These are phyloP conservation scores for Suhomyces tanzawaensis DNA, from an alignment of 805 yeast species.

Conservation along the genomic window DNA sequence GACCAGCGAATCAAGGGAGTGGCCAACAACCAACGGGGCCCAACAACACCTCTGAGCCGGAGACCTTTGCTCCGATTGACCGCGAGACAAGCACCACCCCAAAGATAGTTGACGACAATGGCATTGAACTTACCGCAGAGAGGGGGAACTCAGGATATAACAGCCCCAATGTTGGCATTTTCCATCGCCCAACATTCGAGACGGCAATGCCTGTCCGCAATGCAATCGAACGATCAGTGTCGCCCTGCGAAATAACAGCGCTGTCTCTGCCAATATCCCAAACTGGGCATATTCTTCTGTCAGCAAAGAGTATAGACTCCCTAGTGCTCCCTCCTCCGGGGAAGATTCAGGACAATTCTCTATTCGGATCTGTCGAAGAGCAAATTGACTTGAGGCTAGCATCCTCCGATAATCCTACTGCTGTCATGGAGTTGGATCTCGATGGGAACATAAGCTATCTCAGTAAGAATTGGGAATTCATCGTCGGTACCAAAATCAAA, in stretches of 20 bases:
- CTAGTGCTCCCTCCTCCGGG: neutral
- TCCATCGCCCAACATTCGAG: conserved; percentile 20
- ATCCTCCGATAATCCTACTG: conserved; percentile 66
- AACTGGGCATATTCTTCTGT: neutral
- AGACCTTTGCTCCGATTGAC: too few species aligned
- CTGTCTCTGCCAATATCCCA: conserved; percentile 3
- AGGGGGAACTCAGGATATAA: neutral
- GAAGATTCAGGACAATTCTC: neutral
- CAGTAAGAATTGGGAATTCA: conserved; percentile 72
- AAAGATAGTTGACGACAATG: too few species aligned
- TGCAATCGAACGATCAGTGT: conserved; percentile 31
- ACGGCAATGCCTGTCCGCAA: conserved; percentile 10
- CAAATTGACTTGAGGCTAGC: conserved; percentile 59
- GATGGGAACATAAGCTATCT: conserved; percentile 75
- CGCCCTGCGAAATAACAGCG: conserved; percentile 29
- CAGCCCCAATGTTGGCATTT: conserved; percentile 6
- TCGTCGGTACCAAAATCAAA: conserved; percentile 64
- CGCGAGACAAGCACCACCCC: too few species aligned
- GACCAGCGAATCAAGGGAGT: too few species aligned
- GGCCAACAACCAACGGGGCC: too few species aligned
- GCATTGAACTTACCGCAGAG: too few species aligned
- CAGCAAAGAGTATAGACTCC: conserved; percentile 1
- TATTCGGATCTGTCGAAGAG: conserved; percentile 27
- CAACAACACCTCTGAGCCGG: too few species aligned
- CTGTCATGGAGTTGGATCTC: conserved; percentile 80